A percentile compares a stretch with the other conserved stretches of the same genome.
phyloP scores from a whole-genome alignment of 352 stramenopile species.

The Pythium graminicola region DNA sequence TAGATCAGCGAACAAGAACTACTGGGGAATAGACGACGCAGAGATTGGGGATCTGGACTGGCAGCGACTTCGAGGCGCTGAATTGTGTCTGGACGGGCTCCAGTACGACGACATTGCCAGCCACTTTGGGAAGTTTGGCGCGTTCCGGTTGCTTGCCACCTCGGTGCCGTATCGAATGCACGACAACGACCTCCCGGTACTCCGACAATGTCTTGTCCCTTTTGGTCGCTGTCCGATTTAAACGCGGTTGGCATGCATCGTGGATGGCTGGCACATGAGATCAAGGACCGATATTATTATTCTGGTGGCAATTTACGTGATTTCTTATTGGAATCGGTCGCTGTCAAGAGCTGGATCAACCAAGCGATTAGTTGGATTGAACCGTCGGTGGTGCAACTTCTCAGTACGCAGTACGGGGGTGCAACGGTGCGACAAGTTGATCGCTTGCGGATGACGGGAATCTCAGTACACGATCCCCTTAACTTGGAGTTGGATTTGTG shows the following conservation, averaged over 20 bases:
- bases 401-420: not conserved
- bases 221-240: constrained; percentile 26
- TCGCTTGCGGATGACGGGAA: not conserved
- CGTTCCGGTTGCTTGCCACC: constrained; percentile 23
- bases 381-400: not conserved
- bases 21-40: constrained; percentile 21
- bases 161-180: constrained; percentile 21
- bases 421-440: not conserved
- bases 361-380: no score
- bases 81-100: not conserved
- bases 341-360: not conserved
- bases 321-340: constrained; percentile 9
- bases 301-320: constrained; percentile 23
- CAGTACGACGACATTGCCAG: not conserved
- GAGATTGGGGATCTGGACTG: constrained; percentile 19
- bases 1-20: constrained; percentile 20
- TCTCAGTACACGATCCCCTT: not conserved
- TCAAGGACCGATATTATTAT: constrained; percentile 24
- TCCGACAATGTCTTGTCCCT: constrained; percentile 7
- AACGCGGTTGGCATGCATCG: constrained; percentile 19
- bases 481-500: constrained; percentile 1
- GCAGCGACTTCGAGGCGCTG: not conserved
- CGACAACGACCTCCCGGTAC: not conserved
- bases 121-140: constrained; percentile 9
- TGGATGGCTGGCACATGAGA: constrained; percentile 14